A percentile compares a stretch with the other conserved stretches of the same genome.
phyloP scores from a whole-genome alignment of 2,329 filamentous ascomycete species.

The Gliomastix tumulicola region DNA sequence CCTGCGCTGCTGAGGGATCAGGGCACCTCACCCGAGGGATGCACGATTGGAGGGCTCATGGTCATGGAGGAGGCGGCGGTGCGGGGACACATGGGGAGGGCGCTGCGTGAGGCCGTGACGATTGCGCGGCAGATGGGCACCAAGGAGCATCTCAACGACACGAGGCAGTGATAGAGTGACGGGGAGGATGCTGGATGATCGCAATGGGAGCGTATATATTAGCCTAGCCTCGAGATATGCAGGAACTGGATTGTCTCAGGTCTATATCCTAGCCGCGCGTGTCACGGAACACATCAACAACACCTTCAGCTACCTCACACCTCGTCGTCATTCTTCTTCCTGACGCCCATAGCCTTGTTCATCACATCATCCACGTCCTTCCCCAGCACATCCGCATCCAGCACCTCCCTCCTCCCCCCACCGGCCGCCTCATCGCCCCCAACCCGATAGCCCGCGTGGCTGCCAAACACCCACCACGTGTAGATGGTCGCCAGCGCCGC shows the following conservation, averaged over 20 bases:
- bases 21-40: slow-evolving; percentile 52
- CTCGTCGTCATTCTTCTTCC: slow-evolving; percentile 2
- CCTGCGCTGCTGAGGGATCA: slow-evolving; percentile 51
- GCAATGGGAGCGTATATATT: too few relatives aligned
- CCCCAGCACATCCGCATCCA: slow-evolving; percentile 9
- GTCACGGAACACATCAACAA: too few relatives aligned
- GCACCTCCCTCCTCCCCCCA: slow-evolving; percentile 13
- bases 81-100: neutral
- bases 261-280: too few relatives aligned
- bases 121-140: neutral
- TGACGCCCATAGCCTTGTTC: slow-evolving; percentile 10
- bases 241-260: too few relatives aligned
- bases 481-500: slow-evolving; percentile 16
- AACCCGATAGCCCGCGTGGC: slow-evolving; percentile 20
- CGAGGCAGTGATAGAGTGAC: neutral
- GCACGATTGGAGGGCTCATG: slow-evolving; percentile 52
- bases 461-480: slow-evolving; percentile 21
- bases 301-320: too few relatives aligned
- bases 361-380: slow-evolving; percentile 11
- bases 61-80: slow-evolving; percentile 49
- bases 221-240: too few relatives aligned
- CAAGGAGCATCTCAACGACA: neutral
- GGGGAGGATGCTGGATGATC: neutral
- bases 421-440: slow-evolving; percentile 11
- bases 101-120: slow-evolving; percentile 1